Evolutionary conservation across 371 early-diverging fungal species (phyloP).

Genomic region (Apophysomyces ossiformis): DNA sequence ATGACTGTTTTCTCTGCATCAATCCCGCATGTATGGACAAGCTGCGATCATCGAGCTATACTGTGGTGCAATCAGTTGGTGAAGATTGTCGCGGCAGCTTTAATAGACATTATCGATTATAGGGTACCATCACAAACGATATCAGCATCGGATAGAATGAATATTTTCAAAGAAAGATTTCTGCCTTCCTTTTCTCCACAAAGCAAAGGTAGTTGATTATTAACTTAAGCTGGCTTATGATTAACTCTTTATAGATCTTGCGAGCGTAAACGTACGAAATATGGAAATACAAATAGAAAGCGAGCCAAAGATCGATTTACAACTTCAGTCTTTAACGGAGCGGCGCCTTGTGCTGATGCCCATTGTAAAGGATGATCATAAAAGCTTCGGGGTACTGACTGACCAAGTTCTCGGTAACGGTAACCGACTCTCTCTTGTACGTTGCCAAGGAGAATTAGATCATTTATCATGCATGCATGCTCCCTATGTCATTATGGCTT

Average conservation of each 20-base stretch:
- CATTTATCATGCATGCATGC: background rate
- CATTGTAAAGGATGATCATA: background rate
- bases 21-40: conserved; percentile 87
- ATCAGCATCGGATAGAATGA: conserved; percentile 21
- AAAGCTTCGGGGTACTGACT: conserved; percentile 40
- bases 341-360: background rate
- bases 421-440: conserved; percentile 17
- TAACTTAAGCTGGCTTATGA: background rate
- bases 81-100: conserved; percentile 49
- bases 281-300: background rate
- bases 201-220: background rate
- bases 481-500: background rate
- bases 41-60: conserved; percentile 87
- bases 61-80: conserved; percentile 95
- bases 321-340: background rate
- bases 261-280: background rate
- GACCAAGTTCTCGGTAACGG: conserved; percentile 30
- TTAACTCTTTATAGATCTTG: background rate
- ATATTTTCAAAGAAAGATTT: conserved; percentile 16
- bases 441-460: background rate
- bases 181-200: background rate
- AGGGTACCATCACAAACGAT: conserved; percentile 19
- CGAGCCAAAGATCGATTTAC: background rate
- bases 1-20: conserved; percentile 76
- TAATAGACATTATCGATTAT: conserved; percentile 61